phyloP scores from a whole-genome alignment of 2,329 filamentous ascomycete genomes.

The Scolecobasidium constrictum region DNA sequence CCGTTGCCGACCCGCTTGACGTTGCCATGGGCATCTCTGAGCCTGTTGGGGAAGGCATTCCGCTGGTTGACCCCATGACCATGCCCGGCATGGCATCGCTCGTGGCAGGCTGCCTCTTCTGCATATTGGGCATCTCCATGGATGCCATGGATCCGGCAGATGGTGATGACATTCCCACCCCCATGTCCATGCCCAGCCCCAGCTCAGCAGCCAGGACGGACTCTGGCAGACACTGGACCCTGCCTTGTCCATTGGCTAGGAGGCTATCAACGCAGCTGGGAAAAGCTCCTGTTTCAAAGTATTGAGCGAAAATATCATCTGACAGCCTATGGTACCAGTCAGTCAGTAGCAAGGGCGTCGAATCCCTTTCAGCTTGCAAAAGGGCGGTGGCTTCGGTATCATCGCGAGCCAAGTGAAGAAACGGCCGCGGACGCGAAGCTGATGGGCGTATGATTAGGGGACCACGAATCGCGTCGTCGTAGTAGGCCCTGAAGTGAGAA shows the following conservation, averaged over 20 bases:
- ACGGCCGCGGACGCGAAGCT: conserved; percentile 12
- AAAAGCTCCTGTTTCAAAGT: conserved; percentile 12
- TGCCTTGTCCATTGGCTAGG: conserved; percentile 2
- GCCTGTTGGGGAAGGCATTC: too few relatives aligned
- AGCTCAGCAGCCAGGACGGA: neutral
- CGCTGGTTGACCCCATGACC: too few relatives aligned
- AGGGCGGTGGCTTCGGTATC: conserved; percentile 11
- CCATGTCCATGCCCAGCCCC: too few relatives aligned
- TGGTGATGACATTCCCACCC: too few relatives aligned
- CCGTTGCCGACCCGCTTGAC: neutral
- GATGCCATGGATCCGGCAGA: too few relatives aligned
- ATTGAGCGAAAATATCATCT: conserved; percentile 9
- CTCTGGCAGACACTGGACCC: neutral
- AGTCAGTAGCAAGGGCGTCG: conserved; percentile 11
- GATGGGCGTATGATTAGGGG: conserved; percentile 13
- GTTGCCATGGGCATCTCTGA: neutral
- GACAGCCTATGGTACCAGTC: conserved; percentile 12
- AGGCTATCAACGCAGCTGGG: conserved; percentile 1
- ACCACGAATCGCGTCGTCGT: conserved; percentile 13
- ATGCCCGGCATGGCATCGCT: too few relatives aligned
- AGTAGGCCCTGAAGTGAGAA: conserved; percentile 13
- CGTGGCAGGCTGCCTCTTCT: too few relatives aligned
- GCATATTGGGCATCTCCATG: too few relatives aligned
- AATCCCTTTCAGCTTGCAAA: conserved; percentile 10
- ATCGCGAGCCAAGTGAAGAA: conserved; percentile 10